A percentile compares a stretch with the other conserved stretches of the same genome.
These are phyloP conservation scores for Juncus effusus DNA, from an alignment of 176 grass and related monocot genomes.

Conservation along the genomic window DNA sequence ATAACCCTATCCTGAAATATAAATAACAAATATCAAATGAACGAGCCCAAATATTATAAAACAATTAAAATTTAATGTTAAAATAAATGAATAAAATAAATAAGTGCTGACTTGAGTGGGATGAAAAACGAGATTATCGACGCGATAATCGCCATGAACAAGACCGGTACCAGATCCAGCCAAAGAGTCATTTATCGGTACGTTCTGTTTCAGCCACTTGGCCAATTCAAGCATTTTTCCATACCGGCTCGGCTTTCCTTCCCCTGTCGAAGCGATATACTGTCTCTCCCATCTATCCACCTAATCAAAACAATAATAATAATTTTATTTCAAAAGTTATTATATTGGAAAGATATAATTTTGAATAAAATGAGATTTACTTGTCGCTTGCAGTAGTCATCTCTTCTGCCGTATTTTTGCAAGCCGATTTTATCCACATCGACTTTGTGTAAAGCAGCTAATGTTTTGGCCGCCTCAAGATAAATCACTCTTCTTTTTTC, in stretches of 20 bases:
- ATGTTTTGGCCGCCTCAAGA: constrained; percentile 55
- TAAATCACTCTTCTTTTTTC: constrained; percentile 56
- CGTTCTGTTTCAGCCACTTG: constrained; percentile 68
- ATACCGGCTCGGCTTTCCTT: constrained; percentile 68
- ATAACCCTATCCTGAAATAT: constrained; percentile 74
- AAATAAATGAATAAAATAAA: too few species aligned
- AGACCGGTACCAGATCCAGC: constrained; percentile 49
- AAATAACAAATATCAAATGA: background rate
- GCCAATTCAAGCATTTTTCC: constrained; percentile 76
- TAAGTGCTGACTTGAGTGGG: constrained; percentile 54
- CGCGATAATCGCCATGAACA: constrained; percentile 87
- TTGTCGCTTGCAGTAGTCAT: constrained; percentile 98
- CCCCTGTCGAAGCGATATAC: constrained; percentile 72
- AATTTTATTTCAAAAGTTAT: constrained; percentile 17
- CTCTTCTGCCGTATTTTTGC: constrained; percentile 79
- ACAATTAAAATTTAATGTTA: constrained; percentile 12
- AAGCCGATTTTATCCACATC: constrained; percentile 60
- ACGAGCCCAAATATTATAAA: constrained; percentile 11
- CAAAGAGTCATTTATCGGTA: constrained; percentile 64
- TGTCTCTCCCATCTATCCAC: constrained; percentile 82
- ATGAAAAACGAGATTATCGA: constrained; percentile 94
- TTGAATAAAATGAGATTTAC: constrained; percentile 41
- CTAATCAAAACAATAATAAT: constrained; percentile 31
- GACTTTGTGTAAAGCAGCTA: constrained; percentile 74
- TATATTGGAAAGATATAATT: background rate